These are phyloP conservation scores for Talaromyces ruber DNA, from an alignment of 495 filamentous ascomycete genomes.

Conservation along the genomic window DNA sequence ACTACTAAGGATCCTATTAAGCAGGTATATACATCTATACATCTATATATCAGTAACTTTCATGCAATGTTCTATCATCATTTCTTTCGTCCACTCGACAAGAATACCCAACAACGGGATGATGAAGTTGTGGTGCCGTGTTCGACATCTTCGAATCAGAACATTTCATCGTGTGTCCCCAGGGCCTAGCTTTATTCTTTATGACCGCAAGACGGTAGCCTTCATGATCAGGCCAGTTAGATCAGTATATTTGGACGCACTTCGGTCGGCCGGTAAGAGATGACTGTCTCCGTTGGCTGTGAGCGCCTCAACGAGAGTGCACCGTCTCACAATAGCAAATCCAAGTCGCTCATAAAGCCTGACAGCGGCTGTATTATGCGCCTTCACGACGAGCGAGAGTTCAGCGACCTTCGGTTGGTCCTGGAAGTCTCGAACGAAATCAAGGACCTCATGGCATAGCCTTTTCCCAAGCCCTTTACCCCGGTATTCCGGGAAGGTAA, in stretches of 20 bases:
- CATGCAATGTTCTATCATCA: not conserved
- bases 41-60: not conserved
- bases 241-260: slow-evolving; percentile 13
- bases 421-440: slow-evolving; percentile 7
- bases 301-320: slow-evolving; percentile 24
- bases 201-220: not conserved
- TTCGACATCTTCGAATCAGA: not conserved
- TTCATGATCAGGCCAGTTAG: slow-evolving; percentile 13
- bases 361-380: slow-evolving; percentile 18
- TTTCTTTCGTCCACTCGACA: not conserved
- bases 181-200: not conserved
- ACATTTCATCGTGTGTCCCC: not conserved
- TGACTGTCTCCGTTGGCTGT: slow-evolving; percentile 24
- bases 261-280: slow-evolving; percentile 20
- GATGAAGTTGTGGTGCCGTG: not conserved
- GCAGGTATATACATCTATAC: not conserved
- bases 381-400: slow-evolving; percentile 24
- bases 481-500: slow-evolving; percentile 20
- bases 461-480: slow-evolving; percentile 23
- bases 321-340: slow-evolving; percentile 17
- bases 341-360: slow-evolving; percentile 22
- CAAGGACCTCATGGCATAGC: slow-evolving; percentile 20
- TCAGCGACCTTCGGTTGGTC: slow-evolving; percentile 7
- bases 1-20: not conserved
- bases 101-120: not conserved